These are phyloP conservation scores for Cucurbita ficifolia DNA, from an alignment of 306 rosid genomes.

Conservation along the genomic window DNA sequence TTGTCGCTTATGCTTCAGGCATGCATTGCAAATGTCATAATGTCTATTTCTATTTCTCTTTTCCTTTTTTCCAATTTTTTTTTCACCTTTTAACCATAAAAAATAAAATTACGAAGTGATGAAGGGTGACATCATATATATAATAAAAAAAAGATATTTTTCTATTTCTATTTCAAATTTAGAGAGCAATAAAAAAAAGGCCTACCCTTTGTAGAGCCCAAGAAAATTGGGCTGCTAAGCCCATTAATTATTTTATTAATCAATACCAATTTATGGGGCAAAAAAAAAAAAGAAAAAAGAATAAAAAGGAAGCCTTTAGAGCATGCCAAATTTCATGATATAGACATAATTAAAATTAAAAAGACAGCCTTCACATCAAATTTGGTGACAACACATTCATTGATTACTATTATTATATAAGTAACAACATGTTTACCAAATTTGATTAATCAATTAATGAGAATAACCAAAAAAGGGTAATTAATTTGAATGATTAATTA, in stretches of 20 bases:
- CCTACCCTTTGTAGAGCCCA: too few relatives aligned
- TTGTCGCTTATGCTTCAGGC: neutral
- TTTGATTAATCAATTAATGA: neutral
- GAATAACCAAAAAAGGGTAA: neutral
- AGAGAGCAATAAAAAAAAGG: too few relatives aligned
- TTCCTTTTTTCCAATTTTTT: neutral
- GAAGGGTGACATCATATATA: neutral
- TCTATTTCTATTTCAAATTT: too few relatives aligned
- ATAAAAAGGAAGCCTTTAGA: neutral
- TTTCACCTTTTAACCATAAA: neutral
- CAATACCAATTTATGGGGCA: neutral
- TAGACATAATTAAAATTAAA: neutral
- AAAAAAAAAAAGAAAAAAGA: neutral
- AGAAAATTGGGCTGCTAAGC: too few relatives aligned
- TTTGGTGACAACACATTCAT: slow-evolving; percentile 1
- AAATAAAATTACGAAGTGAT: neutral
- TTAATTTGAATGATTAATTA: neutral
- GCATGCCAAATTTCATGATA: slow-evolving; percentile 1
- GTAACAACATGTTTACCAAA: neutral
- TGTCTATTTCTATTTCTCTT: neutral
- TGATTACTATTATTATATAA: neutral
- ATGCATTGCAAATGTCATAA: neutral
- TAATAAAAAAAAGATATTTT: neutral
- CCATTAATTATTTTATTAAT: too few relatives aligned
- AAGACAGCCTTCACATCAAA: neutral